phyloP scores from a whole-genome alignment of 1,284 basidiomycete genomes.

The Leccinum fuscescens region DNA sequence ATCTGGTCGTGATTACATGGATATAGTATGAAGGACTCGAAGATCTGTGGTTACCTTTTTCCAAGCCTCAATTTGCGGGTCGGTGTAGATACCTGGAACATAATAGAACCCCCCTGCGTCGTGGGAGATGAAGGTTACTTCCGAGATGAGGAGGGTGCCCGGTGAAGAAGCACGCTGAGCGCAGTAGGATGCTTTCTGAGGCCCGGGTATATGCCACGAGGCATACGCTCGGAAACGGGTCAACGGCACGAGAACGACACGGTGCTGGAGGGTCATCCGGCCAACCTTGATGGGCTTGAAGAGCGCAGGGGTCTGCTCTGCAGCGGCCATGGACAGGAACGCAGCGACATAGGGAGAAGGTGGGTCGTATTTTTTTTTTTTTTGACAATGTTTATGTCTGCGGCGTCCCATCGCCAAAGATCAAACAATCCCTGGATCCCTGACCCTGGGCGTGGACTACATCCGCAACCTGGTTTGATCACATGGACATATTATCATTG shows the following conservation, averaged over 20 bases:
- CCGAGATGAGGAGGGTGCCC: constrained; percentile 34
- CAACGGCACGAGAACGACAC: constrained; percentile 34
- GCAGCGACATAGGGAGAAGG: too few relatives aligned
- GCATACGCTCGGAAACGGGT: constrained; percentile 34
- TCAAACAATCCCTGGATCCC: too few relatives aligned
- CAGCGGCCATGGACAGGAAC: constrained; percentile 43
- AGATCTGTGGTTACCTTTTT: constrained; percentile 17
- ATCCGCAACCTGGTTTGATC: background rate
- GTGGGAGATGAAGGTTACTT: constrained; percentile 19
- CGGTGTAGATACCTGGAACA: constrained; percentile 28
- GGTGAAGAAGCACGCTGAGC: constrained; percentile 12
- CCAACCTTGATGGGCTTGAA: constrained; percentile 22
- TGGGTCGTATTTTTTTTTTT: too few relatives aligned
- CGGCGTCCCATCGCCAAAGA: too few relatives aligned
- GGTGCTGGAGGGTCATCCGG: constrained; percentile 28
- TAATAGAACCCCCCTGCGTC: background rate
- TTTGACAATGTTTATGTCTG: too few relatives aligned
- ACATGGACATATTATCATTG: background rate
- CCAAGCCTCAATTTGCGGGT: constrained; percentile 25
- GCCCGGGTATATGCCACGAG: background rate
- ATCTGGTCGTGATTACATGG: too few relatives aligned
- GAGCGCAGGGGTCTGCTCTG: background rate
- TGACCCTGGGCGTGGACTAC: background rate
- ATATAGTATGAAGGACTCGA: too few relatives aligned
- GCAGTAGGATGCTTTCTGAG: background rate